Evolutionary conservation across 1,284 basidiomycete genomes (phyloP), one percentile per base, ranked within the genome.

Genomic region (Ceratobasidium sp.): DNA sequence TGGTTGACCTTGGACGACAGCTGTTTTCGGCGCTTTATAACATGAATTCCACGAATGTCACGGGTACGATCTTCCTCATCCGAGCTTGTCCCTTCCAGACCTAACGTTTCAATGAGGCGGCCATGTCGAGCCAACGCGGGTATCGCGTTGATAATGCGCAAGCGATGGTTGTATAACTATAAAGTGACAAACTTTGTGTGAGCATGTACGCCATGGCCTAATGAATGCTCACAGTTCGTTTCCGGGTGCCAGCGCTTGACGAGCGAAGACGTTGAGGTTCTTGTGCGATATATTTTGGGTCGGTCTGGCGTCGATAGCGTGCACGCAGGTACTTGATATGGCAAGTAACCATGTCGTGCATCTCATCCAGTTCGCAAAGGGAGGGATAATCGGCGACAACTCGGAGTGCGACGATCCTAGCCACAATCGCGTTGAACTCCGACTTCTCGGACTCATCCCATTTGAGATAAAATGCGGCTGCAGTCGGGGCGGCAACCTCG

Each of bases 21-120:
- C 56, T 59, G 56, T 8, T 11, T 29, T 37, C 15, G 56, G 34
- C 56, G 56, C 19, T 19, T 8, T 32, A 59, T 32, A 8, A 59
- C 29, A 11, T 59, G 32, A 3, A 59, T 37, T 1, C 56, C 56
- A 13, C 29, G 56, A 29, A n/a, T n/a, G n/a, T n/a, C 34, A 13
- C 25, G 56, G 8, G 56, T 19, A 51, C 13, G 56, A 19, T 59
- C 56, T 19, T 59, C 56, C 56, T 59, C 56, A n/a, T 59, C 56
- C 13, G 56, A 59, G 56, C 56, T 59, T 9, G 56, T 59, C 11
- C 56, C 56, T 29, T 59, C 56, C 5, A 59, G 11, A 11, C 56
- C 56, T 13, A 59, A 8, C 22, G 56, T 32, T 25, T 59, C 56
- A 3, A 59, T 29, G 0, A 59, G 25, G n/a, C n/a, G n/a, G n/a